Evolutionary conservation across 805 yeast species (phyloP), one percentile per base, ranked within the genome.

Genomic region (Pichia rugopelliculosa): DNA sequence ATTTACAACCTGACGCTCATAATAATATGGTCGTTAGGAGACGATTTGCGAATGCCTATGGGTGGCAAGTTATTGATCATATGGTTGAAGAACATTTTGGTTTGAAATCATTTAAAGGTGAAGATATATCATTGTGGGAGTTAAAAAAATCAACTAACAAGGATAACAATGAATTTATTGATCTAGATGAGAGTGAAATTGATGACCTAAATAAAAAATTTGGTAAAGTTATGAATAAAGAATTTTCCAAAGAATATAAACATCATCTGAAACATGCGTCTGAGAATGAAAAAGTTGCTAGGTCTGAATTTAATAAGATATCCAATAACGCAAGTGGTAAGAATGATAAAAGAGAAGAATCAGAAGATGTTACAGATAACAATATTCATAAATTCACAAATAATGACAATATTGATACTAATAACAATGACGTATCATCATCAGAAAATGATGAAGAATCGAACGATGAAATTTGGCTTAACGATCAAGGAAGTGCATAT

Each of bases 41-140:
- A 55, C 69, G 87, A 52, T 93, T 87, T 70, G 83, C 95, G 6
- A 91, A 91, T 66, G 93, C 96, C 0, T 90, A 84, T 66, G 99
- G 99, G 2, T 88, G 96, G 93, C 87, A 86, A 1, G 96, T 88
- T 0, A 73, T 91, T n/a, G 84, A 82, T 39, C 96, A 91, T 63
- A 58, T 90, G 54, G 86, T 84, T 1, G 70, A 76, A 15, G 75
- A 77, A 46, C 93, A 86, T 67, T 86, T 86, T 61, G 56, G 61
- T 2, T 44, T 41, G 10, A 39, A 44, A 24, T 51, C 59, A 4
- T 48, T 53, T 22, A 52, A 51, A 13, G 65, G 58, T 5, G 59
- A 59, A 26, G 66, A 62, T 45, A 21, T 50, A 4, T 36, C 46
- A 8, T 52, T 52, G 12, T 60, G 56, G 51, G 54, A 53, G 27